A percentile compares a stretch with the other conserved stretches of the same genome.
These are phyloP conservation scores for Saccharum officinarum DNA, from an alignment of 176 grass and related monocot genomes.

Conservation along the genomic window DNA sequence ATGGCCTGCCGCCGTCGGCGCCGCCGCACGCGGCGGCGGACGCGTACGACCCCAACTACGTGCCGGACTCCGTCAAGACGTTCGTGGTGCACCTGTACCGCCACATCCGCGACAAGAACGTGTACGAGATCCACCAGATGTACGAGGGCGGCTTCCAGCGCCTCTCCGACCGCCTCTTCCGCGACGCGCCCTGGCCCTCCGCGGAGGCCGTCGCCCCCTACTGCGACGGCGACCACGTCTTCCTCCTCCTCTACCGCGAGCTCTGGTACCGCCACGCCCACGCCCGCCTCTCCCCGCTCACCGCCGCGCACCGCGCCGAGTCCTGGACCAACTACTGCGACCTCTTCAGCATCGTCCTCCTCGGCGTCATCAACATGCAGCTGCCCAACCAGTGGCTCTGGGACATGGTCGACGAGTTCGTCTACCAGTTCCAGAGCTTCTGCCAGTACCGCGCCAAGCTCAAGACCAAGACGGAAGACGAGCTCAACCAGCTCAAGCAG, in stretches of 20 bases:
- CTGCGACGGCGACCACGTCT: conserved; percentile 94
- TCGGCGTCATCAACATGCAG: conserved; percentile 99
- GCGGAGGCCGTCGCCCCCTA: conserved; percentile 77
- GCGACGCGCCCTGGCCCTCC: conserved; percentile 77
- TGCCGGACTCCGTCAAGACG: conserved; percentile 94
- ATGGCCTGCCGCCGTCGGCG: conserved; percentile 35
- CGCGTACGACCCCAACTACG: conserved; percentile 86
- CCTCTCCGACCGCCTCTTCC: conserved; percentile 93
- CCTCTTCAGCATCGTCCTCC: conserved; percentile 87
- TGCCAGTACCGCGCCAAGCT: conserved; percentile 93
- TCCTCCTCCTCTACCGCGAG: conserved; percentile 94
- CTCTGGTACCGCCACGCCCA: conserved; percentile 98
- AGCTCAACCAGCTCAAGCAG: conserved; percentile 81
- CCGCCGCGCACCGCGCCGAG: conserved; percentile 70
- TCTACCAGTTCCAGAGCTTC: conserved; percentile 98
- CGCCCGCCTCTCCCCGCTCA: conserved; percentile 68
- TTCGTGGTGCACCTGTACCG: conserved; percentile 96
- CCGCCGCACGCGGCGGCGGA: conserved; percentile 36
- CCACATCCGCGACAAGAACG: conserved; percentile 98
- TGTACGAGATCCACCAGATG: conserved; percentile 99
- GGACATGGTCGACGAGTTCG: conserved; percentile 99
- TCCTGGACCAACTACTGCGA: conserved; percentile 97
- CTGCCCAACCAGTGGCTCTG: conserved; percentile 99
- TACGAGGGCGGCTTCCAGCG: conserved; percentile 96
- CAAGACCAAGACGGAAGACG: conserved; percentile 84